Percentiles rank a stretch among this genome's conserved stretches.
Evolutionary conservation across 345 rosid genomes (phyloP).

Genomic region (Bruguiera gymnorhiza): DNA sequence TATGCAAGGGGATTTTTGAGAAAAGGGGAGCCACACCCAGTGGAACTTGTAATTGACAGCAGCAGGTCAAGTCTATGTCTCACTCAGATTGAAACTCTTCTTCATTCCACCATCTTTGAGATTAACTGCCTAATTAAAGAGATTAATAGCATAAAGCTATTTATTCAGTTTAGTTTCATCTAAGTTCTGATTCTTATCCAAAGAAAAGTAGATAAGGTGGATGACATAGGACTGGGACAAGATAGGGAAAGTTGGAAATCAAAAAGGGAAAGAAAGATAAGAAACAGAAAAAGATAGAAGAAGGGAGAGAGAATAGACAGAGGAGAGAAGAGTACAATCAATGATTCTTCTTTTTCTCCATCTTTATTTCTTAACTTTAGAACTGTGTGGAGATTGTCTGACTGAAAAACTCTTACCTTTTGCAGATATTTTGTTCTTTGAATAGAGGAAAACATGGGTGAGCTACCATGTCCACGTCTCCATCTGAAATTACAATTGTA

Average conservation of each 20-base stretch:
- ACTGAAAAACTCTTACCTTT: conserved; percentile 21
- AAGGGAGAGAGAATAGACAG: neutral
- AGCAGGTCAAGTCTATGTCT: conserved; percentile 66
- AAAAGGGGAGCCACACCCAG: conserved; percentile 89
- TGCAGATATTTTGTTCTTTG: conserved; percentile 99
- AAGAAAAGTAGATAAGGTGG: neutral
- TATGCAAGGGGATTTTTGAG: conserved; percentile 94
- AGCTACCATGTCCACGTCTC: conserved; percentile 24
- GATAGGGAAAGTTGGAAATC: neutral
- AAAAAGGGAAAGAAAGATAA: neutral
- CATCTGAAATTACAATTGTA: neutral
- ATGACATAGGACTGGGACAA: neutral
- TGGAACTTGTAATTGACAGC: conserved; percentile 95
- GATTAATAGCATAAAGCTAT: conserved; percentile 3
- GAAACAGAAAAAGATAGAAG: neutral
- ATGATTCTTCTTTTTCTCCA: neutral
- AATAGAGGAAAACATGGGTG: conserved; percentile 89
- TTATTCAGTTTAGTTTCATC: neutral
- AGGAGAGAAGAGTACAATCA: neutral
- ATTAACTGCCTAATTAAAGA: neutral
- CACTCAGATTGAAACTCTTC: conserved; percentile 8
- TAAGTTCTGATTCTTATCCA: neutral
- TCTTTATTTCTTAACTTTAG: conserved; percentile 2
- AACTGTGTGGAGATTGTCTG: conserved; percentile 13
- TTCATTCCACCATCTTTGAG: conserved; percentile 3